Percentiles rank a stretch among this genome's conserved stretches.
phyloP scores from a whole-genome alignment of 352 stramenopile genomes.

The Phytophthora agathidicida region DNA sequence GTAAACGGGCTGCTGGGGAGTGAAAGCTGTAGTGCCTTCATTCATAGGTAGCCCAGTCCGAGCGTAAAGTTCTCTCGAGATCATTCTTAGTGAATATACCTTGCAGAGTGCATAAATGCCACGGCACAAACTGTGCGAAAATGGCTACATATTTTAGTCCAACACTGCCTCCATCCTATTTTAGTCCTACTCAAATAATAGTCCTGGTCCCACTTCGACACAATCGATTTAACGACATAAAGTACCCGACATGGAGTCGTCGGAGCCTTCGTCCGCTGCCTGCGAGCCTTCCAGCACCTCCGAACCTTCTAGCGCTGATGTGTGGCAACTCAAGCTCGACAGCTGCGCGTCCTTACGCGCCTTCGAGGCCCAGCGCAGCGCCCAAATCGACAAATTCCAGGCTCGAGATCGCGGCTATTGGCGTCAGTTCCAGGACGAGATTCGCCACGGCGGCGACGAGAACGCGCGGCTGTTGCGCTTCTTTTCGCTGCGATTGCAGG shows the following conservation, averaged over 20 bases:
- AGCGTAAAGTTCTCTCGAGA: too few relatives aligned
- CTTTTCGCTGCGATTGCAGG: constrained; percentile 69
- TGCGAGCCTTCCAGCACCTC: not conserved
- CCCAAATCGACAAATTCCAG: constrained; percentile 77
- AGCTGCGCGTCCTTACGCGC: constrained; percentile 66
- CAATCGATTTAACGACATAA: constrained; percentile 16
- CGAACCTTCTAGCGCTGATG: constrained; percentile 12
- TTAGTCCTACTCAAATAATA: too few relatives aligned
- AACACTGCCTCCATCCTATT: not conserved
- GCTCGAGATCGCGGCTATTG: constrained; percentile 74
- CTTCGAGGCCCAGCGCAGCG: constrained; percentile 69
- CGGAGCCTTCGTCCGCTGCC: constrained; percentile 10
- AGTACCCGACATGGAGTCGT: constrained; percentile 17
- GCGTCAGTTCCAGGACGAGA: constrained; percentile 81
- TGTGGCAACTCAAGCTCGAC: constrained; percentile 65
- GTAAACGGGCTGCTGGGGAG: too few relatives aligned
- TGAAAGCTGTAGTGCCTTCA: too few relatives aligned
- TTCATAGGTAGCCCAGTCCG: too few relatives aligned
- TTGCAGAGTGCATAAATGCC: too few relatives aligned
- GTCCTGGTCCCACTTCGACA: constrained; percentile 11
- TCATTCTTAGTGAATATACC: too few relatives aligned
- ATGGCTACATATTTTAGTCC: too few relatives aligned
- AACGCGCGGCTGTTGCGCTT: constrained; percentile 73
- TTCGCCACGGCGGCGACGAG: constrained; percentile 65
- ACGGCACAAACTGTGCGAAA: too few relatives aligned